Conservation (phyloP, 345 rosid species). For the Hibiscus mutabilis region DNA sequence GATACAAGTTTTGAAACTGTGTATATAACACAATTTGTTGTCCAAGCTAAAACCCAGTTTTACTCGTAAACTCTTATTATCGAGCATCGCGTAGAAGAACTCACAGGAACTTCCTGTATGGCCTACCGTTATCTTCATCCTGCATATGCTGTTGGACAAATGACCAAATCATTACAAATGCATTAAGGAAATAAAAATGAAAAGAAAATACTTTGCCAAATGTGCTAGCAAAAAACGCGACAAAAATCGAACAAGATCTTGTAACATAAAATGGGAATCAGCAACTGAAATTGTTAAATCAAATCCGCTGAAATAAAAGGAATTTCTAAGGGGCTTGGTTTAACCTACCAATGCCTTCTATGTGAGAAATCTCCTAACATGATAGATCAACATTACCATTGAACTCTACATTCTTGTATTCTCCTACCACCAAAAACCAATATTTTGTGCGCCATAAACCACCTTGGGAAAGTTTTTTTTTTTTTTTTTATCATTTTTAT, state of each 20-base stretch:
- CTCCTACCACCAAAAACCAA: not conserved
- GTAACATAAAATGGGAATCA: not conserved
- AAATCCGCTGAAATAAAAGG: not conserved
- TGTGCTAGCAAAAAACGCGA: not conserved
- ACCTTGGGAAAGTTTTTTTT: too few species aligned
- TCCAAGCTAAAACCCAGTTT: constrained; percentile 11
- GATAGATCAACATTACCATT: not conserved
- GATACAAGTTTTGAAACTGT: not conserved
- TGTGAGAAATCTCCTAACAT: not conserved
- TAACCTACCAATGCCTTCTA: not conserved
- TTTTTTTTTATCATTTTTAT: not conserved
- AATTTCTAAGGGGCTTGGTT: not conserved
- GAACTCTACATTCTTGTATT: not conserved
- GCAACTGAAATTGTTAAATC: not conserved
- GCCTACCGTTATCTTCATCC: constrained; percentile 57
- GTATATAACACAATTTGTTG: not conserved
- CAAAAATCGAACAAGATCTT: not conserved
- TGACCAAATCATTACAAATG: constrained; percentile 5
- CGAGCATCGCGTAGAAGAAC: not conserved
- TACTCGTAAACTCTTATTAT: constrained; percentile 12
- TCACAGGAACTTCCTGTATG: constrained; percentile 73
- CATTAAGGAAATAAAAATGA: too few species aligned
- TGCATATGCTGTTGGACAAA: constrained; percentile 62
- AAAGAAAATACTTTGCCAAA: not conserved
- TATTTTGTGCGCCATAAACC: not conserved